Evolutionary conservation across 2,329 filamentous ascomycete genomes (phyloP).

Genomic region (Nigrospora oryzae): DNA sequence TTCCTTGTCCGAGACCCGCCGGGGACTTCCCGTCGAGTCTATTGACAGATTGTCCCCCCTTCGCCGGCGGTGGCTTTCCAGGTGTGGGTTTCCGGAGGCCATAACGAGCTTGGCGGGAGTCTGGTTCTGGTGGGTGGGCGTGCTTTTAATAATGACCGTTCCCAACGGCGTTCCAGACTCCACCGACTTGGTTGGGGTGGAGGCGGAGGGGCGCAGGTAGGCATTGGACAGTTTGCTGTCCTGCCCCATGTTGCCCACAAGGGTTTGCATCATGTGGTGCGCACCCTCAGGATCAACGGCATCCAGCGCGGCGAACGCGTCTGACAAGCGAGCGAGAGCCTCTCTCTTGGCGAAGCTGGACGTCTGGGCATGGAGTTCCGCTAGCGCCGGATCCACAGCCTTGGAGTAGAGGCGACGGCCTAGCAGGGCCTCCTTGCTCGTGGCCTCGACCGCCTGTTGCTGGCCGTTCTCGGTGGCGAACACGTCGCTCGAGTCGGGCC

Average conservation of each 20-base stretch:
- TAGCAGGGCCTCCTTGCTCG: slow-evolving; percentile 73
- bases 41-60: slow-evolving; percentile 33
- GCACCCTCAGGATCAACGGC: slow-evolving; percentile 84
- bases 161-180: slow-evolving; percentile 36
- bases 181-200: slow-evolving; percentile 13
- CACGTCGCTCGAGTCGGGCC: slow-evolving; percentile 30
- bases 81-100: slow-evolving; percentile 75
- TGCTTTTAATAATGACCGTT: slow-evolving; percentile 50
- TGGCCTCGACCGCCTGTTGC: slow-evolving; percentile 45
- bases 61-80: slow-evolving; percentile 67
- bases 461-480: slow-evolving; percentile 57
- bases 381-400: slow-evolving; percentile 72
- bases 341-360: slow-evolving; percentile 62
- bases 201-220: slow-evolving; percentile 31
- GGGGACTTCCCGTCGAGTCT: slow-evolving; percentile 17
- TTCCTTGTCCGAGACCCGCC: slow-evolving; percentile 24
- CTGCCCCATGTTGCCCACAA: slow-evolving; percentile 64
- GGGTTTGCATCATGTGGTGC: slow-evolving; percentile 71
- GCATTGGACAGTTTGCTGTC: slow-evolving; percentile 56
- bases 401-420: slow-evolving; percentile 76
- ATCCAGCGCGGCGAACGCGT: slow-evolving; percentile 79
- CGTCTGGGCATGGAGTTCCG: slow-evolving; percentile 80
- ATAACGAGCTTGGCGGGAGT: slow-evolving; percentile 62
- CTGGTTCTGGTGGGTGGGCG: slow-evolving; percentile 27
- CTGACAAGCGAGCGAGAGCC: slow-evolving; percentile 71